These are phyloP conservation scores for Arthrinium phaeospermum DNA, from an alignment of 2,329 filamentous ascomycete genomes.

Conservation along the genomic window DNA sequence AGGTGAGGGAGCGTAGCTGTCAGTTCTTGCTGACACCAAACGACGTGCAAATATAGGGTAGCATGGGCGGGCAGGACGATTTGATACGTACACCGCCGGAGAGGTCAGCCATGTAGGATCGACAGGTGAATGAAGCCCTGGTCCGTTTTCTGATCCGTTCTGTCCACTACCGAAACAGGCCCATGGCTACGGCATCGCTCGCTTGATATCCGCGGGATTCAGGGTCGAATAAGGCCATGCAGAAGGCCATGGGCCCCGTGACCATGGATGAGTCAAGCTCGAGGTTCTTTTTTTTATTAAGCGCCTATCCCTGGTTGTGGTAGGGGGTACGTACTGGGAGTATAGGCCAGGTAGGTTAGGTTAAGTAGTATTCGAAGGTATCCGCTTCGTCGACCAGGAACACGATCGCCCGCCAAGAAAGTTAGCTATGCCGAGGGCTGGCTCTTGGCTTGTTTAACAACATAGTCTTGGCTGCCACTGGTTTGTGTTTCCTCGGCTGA, in stretches of 20 bases:
- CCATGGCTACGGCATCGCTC: conserved; percentile 13
- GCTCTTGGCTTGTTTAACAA: conserved; percentile 17
- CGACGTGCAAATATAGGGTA: background rate
- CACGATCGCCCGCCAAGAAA: conserved; percentile 17
- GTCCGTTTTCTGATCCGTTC: background rate
- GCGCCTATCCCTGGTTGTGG: background rate
- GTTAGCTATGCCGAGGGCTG: conserved; percentile 14
- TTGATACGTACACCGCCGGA: conserved; percentile 15
- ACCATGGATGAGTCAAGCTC: conserved; percentile 10
- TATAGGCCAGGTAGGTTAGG: background rate
- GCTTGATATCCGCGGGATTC: conserved; percentile 8
- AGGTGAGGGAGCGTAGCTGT: background rate
- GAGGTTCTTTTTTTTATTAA: conserved; percentile 8
- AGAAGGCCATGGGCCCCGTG: background rate
- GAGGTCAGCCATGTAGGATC: conserved; percentile 3
- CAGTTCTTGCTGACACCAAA: background rate
- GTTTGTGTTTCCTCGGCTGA: conserved; percentile 9
- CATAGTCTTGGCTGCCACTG: conserved; percentile 12
- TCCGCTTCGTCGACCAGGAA: conserved; percentile 14
- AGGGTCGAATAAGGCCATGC: conserved; percentile 1
- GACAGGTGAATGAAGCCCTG: background rate
- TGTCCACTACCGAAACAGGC: conserved; percentile 16
- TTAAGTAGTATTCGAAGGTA: background rate
- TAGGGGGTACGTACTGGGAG: background rate
- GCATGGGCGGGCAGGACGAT: background rate